These are phyloP conservation scores for Pisolithus microcarpus DNA, from an alignment of 768 basidiomycete species.

Conservation along the genomic window DNA sequence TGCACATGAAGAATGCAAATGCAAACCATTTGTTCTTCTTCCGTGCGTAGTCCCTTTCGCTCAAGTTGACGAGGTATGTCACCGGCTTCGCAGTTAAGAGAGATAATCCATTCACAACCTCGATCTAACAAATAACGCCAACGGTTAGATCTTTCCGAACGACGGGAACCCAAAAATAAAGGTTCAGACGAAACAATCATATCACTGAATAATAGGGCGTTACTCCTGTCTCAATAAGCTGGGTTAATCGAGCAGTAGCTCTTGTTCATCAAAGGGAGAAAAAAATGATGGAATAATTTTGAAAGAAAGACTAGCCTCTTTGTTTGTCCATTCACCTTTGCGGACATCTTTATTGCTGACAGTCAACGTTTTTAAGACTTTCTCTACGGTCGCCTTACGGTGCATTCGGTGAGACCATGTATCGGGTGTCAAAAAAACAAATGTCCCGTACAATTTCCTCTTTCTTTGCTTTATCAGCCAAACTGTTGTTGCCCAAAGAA, in stretches of 20 bases:
- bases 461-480: conserved; percentile 93
- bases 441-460: conserved; percentile 75
- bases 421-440: not conserved
- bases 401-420: conserved; percentile 10
- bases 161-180: conserved; percentile 1
- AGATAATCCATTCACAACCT: conserved; percentile 80
- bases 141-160: conserved; percentile 9
- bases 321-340: conserved; percentile 90
- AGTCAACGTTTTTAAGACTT: conserved; percentile 69
- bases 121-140: conserved; percentile 57
- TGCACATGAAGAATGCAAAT: not conserved
- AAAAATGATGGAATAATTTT: conserved; percentile 1
- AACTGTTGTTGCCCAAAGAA: conserved; percentile 60
- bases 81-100: conserved; percentile 96
- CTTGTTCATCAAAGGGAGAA: conserved; percentile 60
- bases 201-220: conserved; percentile 76
- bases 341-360: conserved; percentile 85
- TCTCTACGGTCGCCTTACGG: conserved; percentile 73
- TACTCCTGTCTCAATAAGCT: conserved; percentile 95
- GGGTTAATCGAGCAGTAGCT: conserved; percentile 82
- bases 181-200: conserved; percentile 44
- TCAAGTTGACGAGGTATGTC: conserved; percentile 95
- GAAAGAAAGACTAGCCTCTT: conserved; percentile 64
- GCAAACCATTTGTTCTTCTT: conserved; percentile 97
- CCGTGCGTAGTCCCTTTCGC: conserved; percentile 87